Base-by-base conservation (phyloP, 2,329 filamentous ascomycete species). In the Penicillium sp. region DNA sequence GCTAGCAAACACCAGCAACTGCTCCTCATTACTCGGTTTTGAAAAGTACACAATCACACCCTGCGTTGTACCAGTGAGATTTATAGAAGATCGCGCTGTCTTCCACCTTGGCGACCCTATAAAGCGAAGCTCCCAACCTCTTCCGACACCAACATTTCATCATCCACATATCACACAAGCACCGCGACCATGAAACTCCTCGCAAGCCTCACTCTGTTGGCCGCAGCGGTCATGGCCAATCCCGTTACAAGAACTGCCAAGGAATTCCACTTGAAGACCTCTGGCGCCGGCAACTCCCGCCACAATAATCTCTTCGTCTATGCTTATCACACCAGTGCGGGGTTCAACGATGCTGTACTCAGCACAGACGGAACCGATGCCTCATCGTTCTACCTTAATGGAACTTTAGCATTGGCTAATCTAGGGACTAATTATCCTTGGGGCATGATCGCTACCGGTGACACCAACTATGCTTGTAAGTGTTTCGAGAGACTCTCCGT, bases 261-360 rank as follows among this genome's bases (percentile, higher is more conserved):
- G n/a, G 56, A 67, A 35, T 78, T 78, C 65, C 67, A 71, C 57
- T 68, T 79, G 35, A 79, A 78, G 65, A 74, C 77, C 22, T 61
- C 65, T n/a, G 70, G 64, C 13, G 66, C 73, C 10, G 57, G 60
- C 24, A 69, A 72, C 53, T 24, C 64, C 0, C 51, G 69, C 1
- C 72, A 77, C 64, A 77, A 78, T 65, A 59, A 75, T 62, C 73
- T 78, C 57, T 79, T 75, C 33, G 68, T 80, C 30, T 71, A 72
- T 30, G 66, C 71, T 40, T 80, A 78, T 64, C 78, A 80, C 69
- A 78, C 76, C n/a, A 76, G 75, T 19, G 78, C 78, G n/a, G 78
- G 76, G 15, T 59, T 75, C 30, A 76, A 73, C 35, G 78, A 79
- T 61, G 76, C 76, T 10, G 76, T 78, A 4, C 68, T 80, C 17